Conservation (phyloP, 192 early-diverging fungal species). For the Umbelopsis sp. region DNA sequence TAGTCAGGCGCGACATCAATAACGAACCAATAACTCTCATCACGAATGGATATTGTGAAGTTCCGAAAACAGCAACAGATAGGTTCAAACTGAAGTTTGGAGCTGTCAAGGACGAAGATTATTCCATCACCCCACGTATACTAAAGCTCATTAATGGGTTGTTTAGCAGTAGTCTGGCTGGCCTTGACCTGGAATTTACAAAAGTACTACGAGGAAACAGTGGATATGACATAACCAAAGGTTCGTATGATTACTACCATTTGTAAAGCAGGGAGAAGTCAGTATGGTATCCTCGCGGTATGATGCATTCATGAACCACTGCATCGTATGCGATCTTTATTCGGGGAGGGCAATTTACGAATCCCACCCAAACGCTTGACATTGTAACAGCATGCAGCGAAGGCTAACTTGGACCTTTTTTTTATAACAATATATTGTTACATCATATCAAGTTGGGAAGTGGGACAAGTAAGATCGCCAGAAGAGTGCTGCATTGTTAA, state of each 20-base stretch:
- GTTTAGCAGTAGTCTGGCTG: constrained; percentile 32
- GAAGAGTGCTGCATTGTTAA: not conserved
- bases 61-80: constrained; percentile 30
- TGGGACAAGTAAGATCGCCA: not conserved
- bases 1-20: constrained; percentile 40
- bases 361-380: too few relatives aligned
- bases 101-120: not conserved
- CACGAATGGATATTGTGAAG: constrained; percentile 48
- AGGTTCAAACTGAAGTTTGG: constrained; percentile 40
- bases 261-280: not conserved
- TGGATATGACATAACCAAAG: constrained; percentile 42
- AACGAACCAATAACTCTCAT: constrained; percentile 20
- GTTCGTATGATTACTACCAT: constrained; percentile 30
- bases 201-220: constrained; percentile 13
- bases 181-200: constrained; percentile 39
- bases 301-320: too few relatives aligned
- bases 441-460: not conserved
- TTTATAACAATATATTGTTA: not conserved
- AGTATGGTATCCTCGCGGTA: too few relatives aligned
- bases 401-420: not conserved
- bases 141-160: constrained; percentile 37
- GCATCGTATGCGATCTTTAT: too few relatives aligned
- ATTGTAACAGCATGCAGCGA: too few relatives aligned
- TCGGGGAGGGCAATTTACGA: too few relatives aligned
- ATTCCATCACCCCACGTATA: constrained; percentile 15